Evolutionary conservation across 2,329 filamentous ascomycete species (phyloP).

Genomic region (Fusarium transvaalense): DNA sequence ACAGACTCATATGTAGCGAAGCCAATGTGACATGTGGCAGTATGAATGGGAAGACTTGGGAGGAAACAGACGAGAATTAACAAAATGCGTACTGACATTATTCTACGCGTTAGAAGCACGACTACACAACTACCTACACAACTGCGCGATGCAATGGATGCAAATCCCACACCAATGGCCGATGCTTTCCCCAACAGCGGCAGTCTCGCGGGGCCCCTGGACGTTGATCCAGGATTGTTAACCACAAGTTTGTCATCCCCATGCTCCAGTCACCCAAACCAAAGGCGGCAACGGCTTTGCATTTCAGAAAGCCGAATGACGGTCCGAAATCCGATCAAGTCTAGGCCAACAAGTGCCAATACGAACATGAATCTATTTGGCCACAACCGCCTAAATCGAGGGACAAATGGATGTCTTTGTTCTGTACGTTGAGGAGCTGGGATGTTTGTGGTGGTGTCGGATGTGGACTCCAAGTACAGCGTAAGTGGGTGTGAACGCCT

Average conservation of each 20-base stretch:
- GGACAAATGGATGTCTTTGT: slow-evolving; percentile 41
- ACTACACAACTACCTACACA: background rate
- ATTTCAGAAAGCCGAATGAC: slow-evolving; percentile 23
- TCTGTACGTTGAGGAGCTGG: slow-evolving; percentile 39
- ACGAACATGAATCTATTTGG: slow-evolving; percentile 28
- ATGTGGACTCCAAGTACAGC: slow-evolving; percentile 38
- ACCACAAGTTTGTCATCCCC: slow-evolving; percentile 16
- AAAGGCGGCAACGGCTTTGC: slow-evolving; percentile 26
- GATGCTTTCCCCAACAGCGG: slow-evolving; percentile 26
- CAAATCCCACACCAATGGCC: background rate
- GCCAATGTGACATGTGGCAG: slow-evolving; percentile 32
- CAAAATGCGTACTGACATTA: too few species aligned
- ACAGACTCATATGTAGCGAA: slow-evolving; percentile 31
- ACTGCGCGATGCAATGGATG: background rate
- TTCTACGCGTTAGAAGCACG: background rate
- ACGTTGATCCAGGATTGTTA: slow-evolving; percentile 26
- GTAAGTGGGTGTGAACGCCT: slow-evolving; percentile 40
- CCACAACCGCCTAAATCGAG: slow-evolving; percentile 30
- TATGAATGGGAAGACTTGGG: too few species aligned
- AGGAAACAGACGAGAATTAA: too few species aligned
- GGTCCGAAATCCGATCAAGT: slow-evolving; percentile 33
- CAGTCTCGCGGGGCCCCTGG: slow-evolving; percentile 37
- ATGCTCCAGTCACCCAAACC: slow-evolving; percentile 20
- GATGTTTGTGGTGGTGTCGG: slow-evolving; percentile 45
- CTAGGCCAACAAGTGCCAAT: slow-evolving; percentile 30